Percentiles rank a stretch among this genome's conserved stretches.
Evolutionary conservation across 352 stramenopile genomes (phyloP).

Genomic region (Phytophthora melonis): DNA sequence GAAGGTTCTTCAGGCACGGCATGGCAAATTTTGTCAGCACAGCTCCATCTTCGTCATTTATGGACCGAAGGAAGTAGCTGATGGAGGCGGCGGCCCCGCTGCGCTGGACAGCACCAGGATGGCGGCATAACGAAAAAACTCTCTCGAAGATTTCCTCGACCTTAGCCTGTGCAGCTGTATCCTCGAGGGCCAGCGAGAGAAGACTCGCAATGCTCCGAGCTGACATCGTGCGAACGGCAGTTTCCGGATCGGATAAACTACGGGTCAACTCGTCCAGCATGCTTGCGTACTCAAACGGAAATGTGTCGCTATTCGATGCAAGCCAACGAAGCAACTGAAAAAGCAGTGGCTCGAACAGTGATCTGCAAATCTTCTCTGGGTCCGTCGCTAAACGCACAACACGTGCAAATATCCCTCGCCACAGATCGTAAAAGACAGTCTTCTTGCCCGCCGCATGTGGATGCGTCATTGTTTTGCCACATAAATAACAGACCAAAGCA

Average conservation of each 20-base stretch:
- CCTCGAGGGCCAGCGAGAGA: constrained; percentile 58
- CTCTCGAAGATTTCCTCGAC: constrained; percentile 70
- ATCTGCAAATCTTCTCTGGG: constrained; percentile 72
- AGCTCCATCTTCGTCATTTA: constrained; percentile 64
- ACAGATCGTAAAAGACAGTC: constrained; percentile 70
- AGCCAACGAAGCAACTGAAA: constrained; percentile 83
- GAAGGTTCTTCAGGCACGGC: constrained; percentile 72
- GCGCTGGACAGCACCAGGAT: constrained; percentile 67
- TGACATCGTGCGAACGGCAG: constrained; percentile 68
- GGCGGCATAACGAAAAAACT: constrained; percentile 76
- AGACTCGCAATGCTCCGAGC: constrained; percentile 66
- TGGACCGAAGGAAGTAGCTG: constrained; percentile 70
- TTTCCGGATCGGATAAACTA: constrained; percentile 62
- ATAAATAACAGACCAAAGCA: constrained; percentile 73
- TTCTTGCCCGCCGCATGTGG: constrained; percentile 68
- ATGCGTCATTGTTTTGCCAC: constrained; percentile 73
- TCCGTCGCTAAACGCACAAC: constrained; percentile 73
- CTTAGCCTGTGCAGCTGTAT: constrained; percentile 33
- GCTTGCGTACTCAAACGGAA: constrained; percentile 73
- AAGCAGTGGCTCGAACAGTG: constrained; percentile 76
- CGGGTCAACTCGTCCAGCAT: constrained; percentile 67
- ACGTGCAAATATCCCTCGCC: constrained; percentile 57
- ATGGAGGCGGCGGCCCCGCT: constrained; percentile 73
- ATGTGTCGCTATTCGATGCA: constrained; percentile 58
- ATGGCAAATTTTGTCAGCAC: constrained; percentile 69